Evolutionary conservation across 2,329 filamentous ascomycete genomes (phyloP).

Genomic region (Fusarium sp.): DNA sequence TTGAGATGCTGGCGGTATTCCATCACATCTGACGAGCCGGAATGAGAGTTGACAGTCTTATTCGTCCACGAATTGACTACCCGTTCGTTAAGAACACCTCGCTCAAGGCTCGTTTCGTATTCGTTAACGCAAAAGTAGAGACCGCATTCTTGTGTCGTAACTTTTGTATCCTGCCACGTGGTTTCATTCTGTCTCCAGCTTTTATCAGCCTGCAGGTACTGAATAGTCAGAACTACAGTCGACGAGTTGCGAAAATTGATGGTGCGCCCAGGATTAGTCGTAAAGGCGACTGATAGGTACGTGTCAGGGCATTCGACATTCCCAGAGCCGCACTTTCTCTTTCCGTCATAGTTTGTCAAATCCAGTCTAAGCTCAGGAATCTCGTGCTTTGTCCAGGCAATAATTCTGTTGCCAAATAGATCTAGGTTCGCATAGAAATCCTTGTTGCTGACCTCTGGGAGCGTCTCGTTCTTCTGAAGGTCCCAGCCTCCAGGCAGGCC

Average conservation of each 20-base stretch:
- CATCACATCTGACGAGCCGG: no score
- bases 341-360: not conserved
- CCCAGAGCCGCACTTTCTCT: accelerated
- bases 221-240: conserved; percentile 5
- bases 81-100: conserved; percentile 2
- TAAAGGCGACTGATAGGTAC: not conserved
- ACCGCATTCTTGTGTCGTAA: conserved; percentile 10
- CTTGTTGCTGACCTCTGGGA: conserved; percentile 1
- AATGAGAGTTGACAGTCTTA: not conserved
- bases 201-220: not conserved
- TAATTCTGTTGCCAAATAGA: not conserved
- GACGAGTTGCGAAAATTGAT: not conserved
- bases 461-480: not conserved
- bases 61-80: not conserved
- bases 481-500: accelerated
- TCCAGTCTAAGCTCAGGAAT: not conserved
- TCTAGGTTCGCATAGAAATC: accelerated
- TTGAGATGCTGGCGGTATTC: conserved; percentile 2
- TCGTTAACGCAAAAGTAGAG: conserved; percentile 19
- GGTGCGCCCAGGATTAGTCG: conserved; percentile 13
- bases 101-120: not conserved
- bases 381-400: not conserved
- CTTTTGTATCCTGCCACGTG: not conserved
- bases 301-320: not conserved
- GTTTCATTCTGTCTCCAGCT: conserved; percentile 4